Evolutionary conservation across 352 stramenopile species (phyloP).

Genomic region (Phytophthora aleatoria): DNA sequence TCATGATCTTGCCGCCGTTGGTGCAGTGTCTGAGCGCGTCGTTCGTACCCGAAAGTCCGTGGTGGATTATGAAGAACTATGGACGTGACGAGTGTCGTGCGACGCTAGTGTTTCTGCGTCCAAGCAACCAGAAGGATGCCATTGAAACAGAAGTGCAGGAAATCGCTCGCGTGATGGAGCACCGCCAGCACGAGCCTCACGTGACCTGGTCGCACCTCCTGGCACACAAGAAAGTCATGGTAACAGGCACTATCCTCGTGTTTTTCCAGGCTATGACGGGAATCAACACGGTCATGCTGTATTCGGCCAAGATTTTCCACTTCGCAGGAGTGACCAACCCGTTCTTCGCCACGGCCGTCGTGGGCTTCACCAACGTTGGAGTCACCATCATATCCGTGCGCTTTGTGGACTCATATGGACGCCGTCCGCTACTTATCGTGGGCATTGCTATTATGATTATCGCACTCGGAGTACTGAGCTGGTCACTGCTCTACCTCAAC

Average conservation of each 20-base stretch:
- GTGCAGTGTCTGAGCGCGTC: conserved; percentile 60
- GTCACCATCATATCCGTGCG: conserved; percentile 80
- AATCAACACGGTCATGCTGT: conserved; percentile 93
- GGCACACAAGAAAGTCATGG: conserved; percentile 61
- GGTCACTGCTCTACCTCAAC: conserved; percentile 66
- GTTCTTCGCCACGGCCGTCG: conserved; percentile 80
- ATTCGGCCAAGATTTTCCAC: conserved; percentile 92
- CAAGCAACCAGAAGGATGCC: conserved; percentile 30
- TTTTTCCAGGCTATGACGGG: conserved; percentile 90
- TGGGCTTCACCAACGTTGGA: conserved; percentile 75
- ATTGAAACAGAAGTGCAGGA: conserved; percentile 69
- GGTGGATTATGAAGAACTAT: conserved; percentile 86
- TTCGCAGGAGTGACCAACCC: conserved; percentile 88
- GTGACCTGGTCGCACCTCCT: conserved; percentile 62
- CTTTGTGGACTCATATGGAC: conserved; percentile 78
- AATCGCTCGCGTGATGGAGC: conserved; percentile 69
- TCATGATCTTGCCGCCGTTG: conserved; percentile 67
- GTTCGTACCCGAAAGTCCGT: conserved; percentile 87
- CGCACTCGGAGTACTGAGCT: conserved; percentile 68
- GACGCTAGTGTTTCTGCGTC: conserved; percentile 50
- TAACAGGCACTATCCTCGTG: conserved; percentile 65
- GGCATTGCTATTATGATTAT: conserved; percentile 80
- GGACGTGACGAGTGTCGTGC: conserved; percentile 46
- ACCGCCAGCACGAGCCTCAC: conserved; percentile 44
- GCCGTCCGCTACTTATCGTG: conserved; percentile 71